Evolutionary conservation across 2,329 filamentous ascomycete genomes (phyloP).

Genomic region (Coniochaeta sp.): DNA sequence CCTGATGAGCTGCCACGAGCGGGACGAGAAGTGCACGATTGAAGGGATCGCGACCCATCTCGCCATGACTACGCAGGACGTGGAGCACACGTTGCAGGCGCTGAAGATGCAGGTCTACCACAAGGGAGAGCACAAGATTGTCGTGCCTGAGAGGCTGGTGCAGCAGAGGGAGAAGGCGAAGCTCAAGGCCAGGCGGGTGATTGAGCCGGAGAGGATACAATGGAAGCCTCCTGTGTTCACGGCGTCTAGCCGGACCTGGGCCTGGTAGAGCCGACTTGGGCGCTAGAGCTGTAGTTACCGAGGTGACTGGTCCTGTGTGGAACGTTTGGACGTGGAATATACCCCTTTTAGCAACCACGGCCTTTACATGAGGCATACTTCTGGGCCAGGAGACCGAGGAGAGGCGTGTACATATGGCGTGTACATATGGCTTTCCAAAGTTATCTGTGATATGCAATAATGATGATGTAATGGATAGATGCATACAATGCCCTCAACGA

Average conservation of each 20-base stretch:
- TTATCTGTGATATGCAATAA: too few relatives aligned
- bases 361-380: neutral
- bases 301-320: neutral
- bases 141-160: constrained; percentile 78
- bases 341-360: neutral
- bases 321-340: neutral
- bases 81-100: constrained; percentile 89
- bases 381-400: neutral
- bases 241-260: constrained; percentile 86
- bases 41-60: constrained; percentile 73
- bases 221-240: constrained; percentile 98
- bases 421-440: neutral
- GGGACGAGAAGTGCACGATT: constrained; percentile 69
- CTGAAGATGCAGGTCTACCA: constrained; percentile 94
- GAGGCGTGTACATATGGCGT: neutral
- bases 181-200: constrained; percentile 65
- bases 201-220: constrained; percentile 72
- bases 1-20: constrained; percentile 64
- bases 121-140: constrained; percentile 94
- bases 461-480: too few relatives aligned
- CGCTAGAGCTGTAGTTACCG: too few relatives aligned
- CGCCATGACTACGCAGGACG: constrained; percentile 96
- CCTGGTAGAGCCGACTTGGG: constrained; percentile 67
- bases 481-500: neutral
- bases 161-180: constrained; percentile 74